Base-by-base conservation (phyloP, 1,284 basidiomycete species). In the Irpex sp. region DNA sequence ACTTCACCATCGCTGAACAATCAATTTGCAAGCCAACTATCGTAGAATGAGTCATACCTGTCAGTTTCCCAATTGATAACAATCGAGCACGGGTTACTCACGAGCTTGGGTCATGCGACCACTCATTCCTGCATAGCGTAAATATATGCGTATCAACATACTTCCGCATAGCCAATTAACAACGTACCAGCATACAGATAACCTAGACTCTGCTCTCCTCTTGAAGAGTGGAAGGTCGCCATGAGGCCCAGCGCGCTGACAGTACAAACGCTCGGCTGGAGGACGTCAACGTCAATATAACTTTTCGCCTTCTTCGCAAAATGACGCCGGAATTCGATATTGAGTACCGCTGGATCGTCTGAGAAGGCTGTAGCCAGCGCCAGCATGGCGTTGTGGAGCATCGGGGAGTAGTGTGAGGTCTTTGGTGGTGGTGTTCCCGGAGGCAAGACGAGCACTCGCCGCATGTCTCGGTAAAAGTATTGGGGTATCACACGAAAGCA, bases 381-480 rank as follows among this genome's bases (percentile, higher is more conserved):
- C 6, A 92, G 75, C 0, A 89, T 74, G 3, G 85, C 79, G 68
- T 90, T 90, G 74, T 92, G 89, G 2, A 90, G 77, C 78, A 90
- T 85, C 0, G 88, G 87, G 1, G 86, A 87, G 74, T 90, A 91
- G 67, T 87, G 83, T 0, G 85, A 78, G 0, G 83, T 81, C 59
- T 81, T 80, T 0, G 80, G 76, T 6, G 78, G 75, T 0, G 76
- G 67, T 7, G 83, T 76, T 0, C 79, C 75, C 0, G 76, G 77
- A 2, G 85, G 83, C 36, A 75, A 69, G 56, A 71, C 77, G 68
- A 90, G 75, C 63, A 80, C 73, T 63, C 81, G 70, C 69, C 81
- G 76, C 84, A 88, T 86, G 68, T 88, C 86, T 31, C 81, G 77
- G 3, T 85, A 73, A 71, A 88, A 88, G n/a, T 85, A 77, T 46